phyloP scores from a whole-genome alignment of 2,329 filamentous ascomycete genomes.

The Aureobasidium sp. region DNA sequence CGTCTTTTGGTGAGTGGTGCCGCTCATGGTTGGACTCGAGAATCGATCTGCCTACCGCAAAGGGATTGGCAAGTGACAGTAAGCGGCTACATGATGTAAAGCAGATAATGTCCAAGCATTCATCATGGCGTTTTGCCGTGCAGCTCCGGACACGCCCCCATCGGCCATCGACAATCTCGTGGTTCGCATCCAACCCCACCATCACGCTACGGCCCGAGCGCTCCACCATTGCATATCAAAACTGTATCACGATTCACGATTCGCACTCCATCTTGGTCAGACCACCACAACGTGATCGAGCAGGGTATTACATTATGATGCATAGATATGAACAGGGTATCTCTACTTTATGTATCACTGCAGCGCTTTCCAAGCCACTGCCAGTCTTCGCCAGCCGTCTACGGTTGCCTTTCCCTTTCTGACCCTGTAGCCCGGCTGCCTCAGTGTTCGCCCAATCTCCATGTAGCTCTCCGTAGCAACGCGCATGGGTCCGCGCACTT shows the following conservation, averaged over 20 bases:
- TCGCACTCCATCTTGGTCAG: not conserved
- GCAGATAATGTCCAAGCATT: slow-evolving; percentile 5
- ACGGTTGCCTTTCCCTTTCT: slow-evolving; percentile 43
- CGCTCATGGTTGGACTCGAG: not conserved
- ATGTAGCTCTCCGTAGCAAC: slow-evolving; percentile 70
- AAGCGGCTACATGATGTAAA: slow-evolving; percentile 5
- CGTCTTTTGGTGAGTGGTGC: slow-evolving; percentile 32
- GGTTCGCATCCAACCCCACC: not conserved
- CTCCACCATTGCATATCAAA: not conserved
- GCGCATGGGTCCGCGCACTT: slow-evolving; percentile 56
- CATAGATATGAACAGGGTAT: slow-evolving; percentile 1
- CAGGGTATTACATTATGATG: slow-evolving; percentile 8
- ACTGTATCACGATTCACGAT: not conserved
- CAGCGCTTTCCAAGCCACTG: slow-evolving; percentile 51
- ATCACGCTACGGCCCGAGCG: not conserved
- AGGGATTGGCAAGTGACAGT: not conserved
- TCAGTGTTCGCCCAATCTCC: slow-evolving; percentile 62
- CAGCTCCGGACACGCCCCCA: not conserved
- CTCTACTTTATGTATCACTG: slow-evolving; percentile 3
- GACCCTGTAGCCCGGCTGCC: slow-evolving; percentile 38
- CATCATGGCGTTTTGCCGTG: not conserved
- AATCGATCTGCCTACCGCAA: not conserved
- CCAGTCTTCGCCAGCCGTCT: slow-evolving; percentile 42
- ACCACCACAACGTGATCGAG: not conserved
- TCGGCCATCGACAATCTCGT: not conserved